Evolutionary conservation across 371 early-diverging fungal genomes (phyloP).

Genomic region (Mucor sp.): DNA sequence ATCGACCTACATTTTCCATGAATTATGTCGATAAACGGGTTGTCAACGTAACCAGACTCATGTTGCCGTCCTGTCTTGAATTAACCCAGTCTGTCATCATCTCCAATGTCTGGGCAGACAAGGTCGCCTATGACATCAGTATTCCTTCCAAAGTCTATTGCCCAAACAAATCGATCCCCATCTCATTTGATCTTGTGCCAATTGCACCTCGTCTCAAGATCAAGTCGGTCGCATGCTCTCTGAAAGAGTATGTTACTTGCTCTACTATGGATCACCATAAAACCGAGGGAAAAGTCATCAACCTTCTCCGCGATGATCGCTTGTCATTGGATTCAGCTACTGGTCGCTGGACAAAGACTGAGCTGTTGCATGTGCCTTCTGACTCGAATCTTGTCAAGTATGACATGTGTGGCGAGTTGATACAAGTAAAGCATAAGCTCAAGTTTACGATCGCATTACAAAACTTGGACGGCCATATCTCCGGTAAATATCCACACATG

Average conservation of each 20-base stretch:
- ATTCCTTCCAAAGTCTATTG: slow-evolving; percentile 25
- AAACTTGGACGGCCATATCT: slow-evolving; percentile 35
- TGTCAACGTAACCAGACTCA: slow-evolving; percentile 18
- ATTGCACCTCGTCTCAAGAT: slow-evolving; percentile 21
- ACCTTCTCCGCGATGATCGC: slow-evolving; percentile 32
- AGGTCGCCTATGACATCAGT: slow-evolving; percentile 31
- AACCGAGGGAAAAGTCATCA: slow-evolving; percentile 22
- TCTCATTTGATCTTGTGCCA: slow-evolving; percentile 28
- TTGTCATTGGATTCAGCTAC: slow-evolving; percentile 8
- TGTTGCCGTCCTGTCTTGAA: slow-evolving; percentile 16
- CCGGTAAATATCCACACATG: slow-evolving; percentile 24
- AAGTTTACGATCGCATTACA: slow-evolving; percentile 34
- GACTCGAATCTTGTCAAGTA: slow-evolving; percentile 14
- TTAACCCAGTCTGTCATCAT: slow-evolving; percentile 23
- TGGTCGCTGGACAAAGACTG: slow-evolving; percentile 26
- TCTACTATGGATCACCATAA: slow-evolving; percentile 15
- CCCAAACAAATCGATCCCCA: slow-evolving; percentile 19
- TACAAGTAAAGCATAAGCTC: slow-evolving; percentile 41
- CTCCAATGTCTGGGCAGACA: slow-evolving; percentile 30
- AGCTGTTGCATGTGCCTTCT: slow-evolving; percentile 26
- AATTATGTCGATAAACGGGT: slow-evolving; percentile 29
- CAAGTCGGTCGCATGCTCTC: slow-evolving; percentile 23
- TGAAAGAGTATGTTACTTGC: slow-evolving; percentile 33
- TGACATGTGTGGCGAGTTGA: slow-evolving; percentile 29
- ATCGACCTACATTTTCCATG: slow-evolving; percentile 35